phyloP scores from a whole-genome alignment of 2,329 filamentous ascomycete species.

The Aspergillus sp. region DNA sequence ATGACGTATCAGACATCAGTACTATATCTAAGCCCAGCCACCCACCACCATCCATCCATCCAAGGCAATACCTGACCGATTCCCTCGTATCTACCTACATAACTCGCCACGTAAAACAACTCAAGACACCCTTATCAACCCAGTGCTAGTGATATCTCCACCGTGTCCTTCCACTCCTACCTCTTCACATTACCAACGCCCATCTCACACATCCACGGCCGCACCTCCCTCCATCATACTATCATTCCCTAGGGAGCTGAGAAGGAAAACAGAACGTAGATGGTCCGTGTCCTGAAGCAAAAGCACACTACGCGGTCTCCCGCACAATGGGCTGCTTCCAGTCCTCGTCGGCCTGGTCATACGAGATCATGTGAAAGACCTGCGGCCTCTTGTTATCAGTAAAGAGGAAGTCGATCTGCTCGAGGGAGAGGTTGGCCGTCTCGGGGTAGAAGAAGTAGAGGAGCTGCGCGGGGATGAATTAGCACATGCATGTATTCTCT shows the following conservation, averaged over 20 bases:
- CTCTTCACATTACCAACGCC: too few species aligned
- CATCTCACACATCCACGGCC: too few species aligned
- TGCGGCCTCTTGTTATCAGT: constrained; percentile 12
- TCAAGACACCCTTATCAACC: too few species aligned
- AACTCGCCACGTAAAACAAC: too few species aligned
- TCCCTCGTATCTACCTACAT: not conserved
- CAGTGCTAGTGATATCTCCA: too few species aligned
- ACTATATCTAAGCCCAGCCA: not conserved
- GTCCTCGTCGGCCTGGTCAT: constrained; percentile 5
- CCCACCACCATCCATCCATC: not conserved
- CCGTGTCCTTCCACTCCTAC: too few species aligned
- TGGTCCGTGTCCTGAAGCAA: not conserved
- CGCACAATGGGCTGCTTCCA: constrained; percentile 1
- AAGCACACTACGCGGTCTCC: not conserved
- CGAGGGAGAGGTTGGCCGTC: constrained; percentile 43
- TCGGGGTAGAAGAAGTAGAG: constrained; percentile 51
- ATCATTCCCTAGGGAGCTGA: not conserved
- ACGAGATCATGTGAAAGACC: not conserved
- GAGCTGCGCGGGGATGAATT: constrained; percentile 12
- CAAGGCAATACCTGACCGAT: not conserved
- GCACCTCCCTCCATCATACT: too few species aligned
- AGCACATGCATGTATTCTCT: not conserved
- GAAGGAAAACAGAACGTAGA: not conserved
- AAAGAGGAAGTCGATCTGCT: constrained; percentile 47
- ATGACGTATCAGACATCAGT: not conserved